Evolutionary conservation across 2,329 filamentous ascomycete genomes (phyloP).

Genomic region (Cryoendolithus antarcticus): DNA sequence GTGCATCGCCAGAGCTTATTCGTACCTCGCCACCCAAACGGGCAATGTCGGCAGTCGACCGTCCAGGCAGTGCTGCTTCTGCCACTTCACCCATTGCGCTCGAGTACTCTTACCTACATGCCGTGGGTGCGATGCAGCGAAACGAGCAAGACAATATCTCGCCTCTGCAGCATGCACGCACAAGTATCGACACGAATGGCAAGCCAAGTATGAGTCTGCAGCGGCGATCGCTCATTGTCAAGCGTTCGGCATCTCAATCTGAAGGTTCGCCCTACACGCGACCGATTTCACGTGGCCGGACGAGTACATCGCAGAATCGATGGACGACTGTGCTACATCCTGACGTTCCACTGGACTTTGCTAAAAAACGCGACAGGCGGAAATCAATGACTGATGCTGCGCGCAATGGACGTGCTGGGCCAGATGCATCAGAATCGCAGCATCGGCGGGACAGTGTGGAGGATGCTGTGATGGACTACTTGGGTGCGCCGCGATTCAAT

Average conservation of each 20-base stretch:
- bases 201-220: no score
- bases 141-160: slow-evolving; percentile 6
- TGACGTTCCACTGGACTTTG: slow-evolving; percentile 15
- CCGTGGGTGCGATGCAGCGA: slow-evolving; percentile 14
- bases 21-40: no score
- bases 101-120: slow-evolving; percentile 20
- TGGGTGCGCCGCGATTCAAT: slow-evolving; percentile 70
- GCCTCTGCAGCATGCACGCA: neutral
- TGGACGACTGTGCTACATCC: slow-evolving; percentile 14
- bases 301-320: slow-evolving; percentile 6
- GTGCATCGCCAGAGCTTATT: no score
- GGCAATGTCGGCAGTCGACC: no score
- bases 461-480: slow-evolving; percentile 71
- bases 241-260: no score
- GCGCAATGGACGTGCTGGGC: slow-evolving; percentile 47
- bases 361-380: slow-evolving; percentile 15
- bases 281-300: no score
- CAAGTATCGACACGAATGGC: no score
- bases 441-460: slow-evolving; percentile 60
- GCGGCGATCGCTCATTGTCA: no score
- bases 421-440: slow-evolving; percentile 39
- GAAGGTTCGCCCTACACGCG: no score
- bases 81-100: slow-evolving; percentile 14
- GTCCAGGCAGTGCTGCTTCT: slow-evolving; percentile 5
- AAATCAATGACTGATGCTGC: slow-evolving; percentile 21